phyloP scores from a whole-genome alignment of 148 eudicot genomes.

The Silene latifolia region DNA sequence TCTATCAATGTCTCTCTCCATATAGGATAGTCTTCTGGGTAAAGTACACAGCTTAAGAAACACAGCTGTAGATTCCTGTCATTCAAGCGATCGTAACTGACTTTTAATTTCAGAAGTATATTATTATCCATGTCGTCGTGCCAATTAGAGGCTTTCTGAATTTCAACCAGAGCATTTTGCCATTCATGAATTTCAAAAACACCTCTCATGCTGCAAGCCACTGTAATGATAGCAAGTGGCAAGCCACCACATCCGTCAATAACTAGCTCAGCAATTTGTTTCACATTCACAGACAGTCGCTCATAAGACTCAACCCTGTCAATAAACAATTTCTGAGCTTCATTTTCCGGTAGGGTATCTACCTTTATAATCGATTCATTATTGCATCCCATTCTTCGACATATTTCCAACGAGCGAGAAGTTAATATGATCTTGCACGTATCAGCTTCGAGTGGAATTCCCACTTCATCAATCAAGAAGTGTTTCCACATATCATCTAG shows the following conservation, averaged over 20 bases:
- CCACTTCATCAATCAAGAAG: neutral
- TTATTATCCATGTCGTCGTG: neutral
- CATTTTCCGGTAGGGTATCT: neutral
- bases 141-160: neutral
- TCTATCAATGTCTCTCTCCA: constrained; percentile 12
- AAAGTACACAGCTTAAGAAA: constrained; percentile 8
- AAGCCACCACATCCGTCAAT: constrained; percentile 12
- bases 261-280: constrained; percentile 2
- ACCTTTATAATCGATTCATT: neutral
- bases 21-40: neutral
- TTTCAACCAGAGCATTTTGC: constrained; percentile 13
- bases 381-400: constrained; percentile 24
- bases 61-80: neutral
- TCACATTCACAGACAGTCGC: neutral
- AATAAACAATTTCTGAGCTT: constrained; percentile 3
- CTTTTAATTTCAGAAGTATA: constrained; percentile 10
- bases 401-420: constrained; percentile 14
- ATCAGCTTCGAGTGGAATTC: constrained; percentile 12
- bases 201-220: constrained; percentile 20
- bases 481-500: constrained; percentile 23
- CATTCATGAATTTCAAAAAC: constrained; percentile 13
- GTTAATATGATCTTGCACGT: constrained; percentile 9
- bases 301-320: constrained; percentile 2
- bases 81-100: constrained; percentile 5
- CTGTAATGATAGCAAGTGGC: constrained; percentile 21